Base-by-base conservation (phyloP, 306 rosid genomes). In the Elaeagnus macrophylla region DNA sequence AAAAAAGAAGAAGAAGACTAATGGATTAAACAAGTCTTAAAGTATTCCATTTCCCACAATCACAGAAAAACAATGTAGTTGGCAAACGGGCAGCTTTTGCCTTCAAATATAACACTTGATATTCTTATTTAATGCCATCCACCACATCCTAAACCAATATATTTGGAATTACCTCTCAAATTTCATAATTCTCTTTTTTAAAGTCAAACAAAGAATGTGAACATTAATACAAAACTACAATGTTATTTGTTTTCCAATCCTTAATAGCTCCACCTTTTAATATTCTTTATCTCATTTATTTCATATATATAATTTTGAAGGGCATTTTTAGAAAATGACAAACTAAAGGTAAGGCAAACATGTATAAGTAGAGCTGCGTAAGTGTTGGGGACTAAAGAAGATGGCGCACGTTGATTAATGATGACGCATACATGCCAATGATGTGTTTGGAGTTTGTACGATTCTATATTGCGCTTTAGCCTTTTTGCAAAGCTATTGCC, bases 61-160 rank as follows among this genome's bases (percentile, higher is more conserved):
- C 15, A 9, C 15, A 6, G 0, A 13, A 17, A 45, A 45, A 12
- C 0, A 6, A 75, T 56, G 18, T 67, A 64, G 83, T 48, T 72
- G 80, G 77, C 72, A 70, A 46, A 71, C 86, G 68, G 45, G 83
- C 73, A 78, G 86, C 79, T 74, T 84, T 79, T 74, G 75, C 75
- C 72, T 54, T 56, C 69, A 54, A 66, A 16, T 11, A 51, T 47
- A 55, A 42, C 45, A 64, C 66, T 64, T 58, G n/a, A n/a, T 46
- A 40, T 39, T 20, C 64, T 40, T 50, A 61, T 70, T 66, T 53
- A 68, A 75, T 53, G 73, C 65, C 32, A 60, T 60, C 60, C 74
- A 60, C 19, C 47, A 45, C 66, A 47, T 38, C 50, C 70, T 60
- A 57, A 68, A 51, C 70, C 56, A 74, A 44, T 38, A 13, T 64